phyloP scores from a whole-genome alignment of 768 basidiomycete genomes.

The Lentinula boryana region DNA sequence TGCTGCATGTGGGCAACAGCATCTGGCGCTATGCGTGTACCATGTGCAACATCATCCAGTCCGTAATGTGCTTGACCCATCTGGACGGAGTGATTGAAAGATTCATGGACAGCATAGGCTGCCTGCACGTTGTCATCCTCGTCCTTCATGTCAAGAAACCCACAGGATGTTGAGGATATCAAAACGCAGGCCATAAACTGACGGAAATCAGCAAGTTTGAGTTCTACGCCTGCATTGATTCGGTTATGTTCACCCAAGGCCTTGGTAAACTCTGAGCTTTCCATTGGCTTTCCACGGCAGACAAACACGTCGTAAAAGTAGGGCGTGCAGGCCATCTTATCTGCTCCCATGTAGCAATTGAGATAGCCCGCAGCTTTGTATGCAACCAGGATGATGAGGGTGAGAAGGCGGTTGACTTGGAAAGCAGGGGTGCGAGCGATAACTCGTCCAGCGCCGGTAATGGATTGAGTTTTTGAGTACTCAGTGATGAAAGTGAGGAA shows the following conservation, averaged over 20 bases:
- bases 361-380: not conserved
- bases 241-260: not conserved
- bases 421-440: not conserved
- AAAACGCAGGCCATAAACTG: not conserved
- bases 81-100: not conserved
- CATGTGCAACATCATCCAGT: not conserved
- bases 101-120: not conserved
- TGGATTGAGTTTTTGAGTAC: constrained; percentile 12
- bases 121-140: not conserved
- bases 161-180: not conserved
- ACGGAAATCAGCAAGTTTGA: not conserved
- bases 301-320: constrained; percentile 5
- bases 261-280: not conserved
- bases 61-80: not conserved
- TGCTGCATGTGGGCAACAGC: not conserved
- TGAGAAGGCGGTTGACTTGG: constrained; percentile 1
- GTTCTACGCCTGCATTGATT: not conserved
- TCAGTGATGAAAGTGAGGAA: constrained; percentile 1
- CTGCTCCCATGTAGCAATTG: not conserved
- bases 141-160: not conserved
- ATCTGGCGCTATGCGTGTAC: not conserved
- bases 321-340: not conserved
- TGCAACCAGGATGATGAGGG: not conserved
- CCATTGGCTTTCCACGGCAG: not conserved
- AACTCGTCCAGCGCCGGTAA: constrained; percentile 5